phyloP scores from a whole-genome alignment of 345 rosid species.

The Alliaria petiolata region DNA sequence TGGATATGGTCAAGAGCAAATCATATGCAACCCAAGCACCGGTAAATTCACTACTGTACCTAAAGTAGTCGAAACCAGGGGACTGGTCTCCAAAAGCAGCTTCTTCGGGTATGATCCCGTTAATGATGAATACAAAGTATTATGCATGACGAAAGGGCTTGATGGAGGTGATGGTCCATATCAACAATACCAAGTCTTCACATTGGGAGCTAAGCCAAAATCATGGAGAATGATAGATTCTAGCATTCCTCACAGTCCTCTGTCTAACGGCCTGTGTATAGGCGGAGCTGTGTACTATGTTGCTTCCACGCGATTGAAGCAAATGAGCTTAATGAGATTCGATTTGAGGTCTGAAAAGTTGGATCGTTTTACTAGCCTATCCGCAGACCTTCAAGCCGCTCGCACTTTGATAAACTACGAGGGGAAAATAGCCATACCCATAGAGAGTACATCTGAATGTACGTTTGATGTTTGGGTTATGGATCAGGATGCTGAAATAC shows the following conservation, averaged over 20 bases:
- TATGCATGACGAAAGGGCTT: background rate
- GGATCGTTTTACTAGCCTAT: background rate
- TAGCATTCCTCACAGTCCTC: background rate
- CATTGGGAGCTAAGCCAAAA: background rate
- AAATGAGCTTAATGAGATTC: background rate
- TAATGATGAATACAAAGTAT: background rate
- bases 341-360: background rate
- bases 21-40: background rate
- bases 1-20: background rate
- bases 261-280: background rate
- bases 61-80: background rate
- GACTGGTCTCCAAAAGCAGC: background rate
- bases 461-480: slow-evolving; percentile 4
- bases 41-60: background rate
- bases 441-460: rapidly evolving
- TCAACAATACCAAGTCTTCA: background rate
- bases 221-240: background rate
- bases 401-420: background rate
- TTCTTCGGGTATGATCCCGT: background rate
- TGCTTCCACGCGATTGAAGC: background rate
- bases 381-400: background rate
- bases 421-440: background rate
- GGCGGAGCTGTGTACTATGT: slow-evolving; percentile 5
- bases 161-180: no score
- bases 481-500: background rate